Evolutionary conservation across 2,329 filamentous ascomycete species (phyloP).

Genomic region (Microsporum audouinii): DNA sequence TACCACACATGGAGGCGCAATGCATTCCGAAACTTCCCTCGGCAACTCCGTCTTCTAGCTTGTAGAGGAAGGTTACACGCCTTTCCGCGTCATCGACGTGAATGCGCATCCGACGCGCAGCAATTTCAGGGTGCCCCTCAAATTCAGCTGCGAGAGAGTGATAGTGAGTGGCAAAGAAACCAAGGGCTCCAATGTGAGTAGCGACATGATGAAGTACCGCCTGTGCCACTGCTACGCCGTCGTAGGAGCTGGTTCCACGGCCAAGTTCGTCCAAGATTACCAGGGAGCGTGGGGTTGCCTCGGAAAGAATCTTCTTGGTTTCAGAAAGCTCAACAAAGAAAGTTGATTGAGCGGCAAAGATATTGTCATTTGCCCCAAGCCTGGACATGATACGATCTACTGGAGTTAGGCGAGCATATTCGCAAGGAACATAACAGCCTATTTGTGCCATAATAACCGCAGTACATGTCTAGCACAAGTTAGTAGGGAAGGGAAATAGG

Average conservation of each 20-base stretch:
- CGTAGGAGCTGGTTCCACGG: constrained; percentile 87
- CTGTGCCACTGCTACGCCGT: constrained; percentile 92
- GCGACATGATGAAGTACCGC: constrained; percentile 94
- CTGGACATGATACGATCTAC: constrained; percentile 98
- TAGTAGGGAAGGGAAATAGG: constrained; percentile 5
- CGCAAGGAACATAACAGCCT: constrained; percentile 80
- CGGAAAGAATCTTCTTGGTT: constrained; percentile 93
- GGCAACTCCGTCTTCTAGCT: constrained; percentile 81
- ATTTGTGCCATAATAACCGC: constrained; percentile 97
- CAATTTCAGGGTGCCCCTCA: constrained; percentile 74
- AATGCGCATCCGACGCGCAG: constrained; percentile 83
- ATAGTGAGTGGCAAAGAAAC: constrained; percentile 97
- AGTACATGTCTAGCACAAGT: constrained; percentile 58
- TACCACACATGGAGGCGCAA: constrained; percentile 96
- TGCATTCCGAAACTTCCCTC: constrained; percentile 99
- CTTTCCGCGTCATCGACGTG: constrained; percentile 74
- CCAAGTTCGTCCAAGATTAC: constrained; percentile 96
- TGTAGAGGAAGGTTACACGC: constrained; percentile 93
- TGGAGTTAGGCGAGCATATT: constrained; percentile 71
- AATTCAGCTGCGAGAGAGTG: constrained; percentile 90
- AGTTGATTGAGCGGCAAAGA: constrained; percentile 92
- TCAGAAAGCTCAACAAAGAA: constrained; percentile 97
- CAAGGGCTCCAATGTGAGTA: constrained; percentile 81
- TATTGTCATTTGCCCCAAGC: constrained; percentile 95
- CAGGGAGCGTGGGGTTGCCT: constrained; percentile 84